These are phyloP conservation scores for Acer campestre DNA, from an alignment of 345 rosid species.

Conservation along the genomic window DNA sequence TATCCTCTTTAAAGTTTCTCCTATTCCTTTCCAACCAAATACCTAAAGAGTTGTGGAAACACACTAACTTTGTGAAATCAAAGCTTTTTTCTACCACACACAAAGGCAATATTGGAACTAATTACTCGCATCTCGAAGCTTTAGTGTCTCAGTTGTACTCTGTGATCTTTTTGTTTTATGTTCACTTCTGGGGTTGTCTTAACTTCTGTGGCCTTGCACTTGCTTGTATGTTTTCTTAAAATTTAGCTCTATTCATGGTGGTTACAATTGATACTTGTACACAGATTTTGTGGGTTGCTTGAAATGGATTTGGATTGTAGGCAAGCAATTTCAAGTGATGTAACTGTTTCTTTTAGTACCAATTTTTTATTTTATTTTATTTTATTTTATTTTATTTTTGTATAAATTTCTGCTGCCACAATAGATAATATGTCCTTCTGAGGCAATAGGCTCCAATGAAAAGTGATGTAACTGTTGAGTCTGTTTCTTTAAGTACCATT, in stretches of 20 bases:
- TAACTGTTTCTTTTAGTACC: not conserved
- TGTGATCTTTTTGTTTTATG: not conserved
- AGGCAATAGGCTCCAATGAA: conserved; percentile 70
- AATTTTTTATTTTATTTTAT: not conserved
- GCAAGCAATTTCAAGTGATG: not conserved
- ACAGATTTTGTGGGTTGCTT: not conserved
- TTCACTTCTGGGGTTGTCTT: not conserved
- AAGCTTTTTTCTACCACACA: not conserved
- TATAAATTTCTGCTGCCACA: not conserved
- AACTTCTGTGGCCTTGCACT: not conserved
- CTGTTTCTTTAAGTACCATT: no score
- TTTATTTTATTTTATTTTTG: no score
- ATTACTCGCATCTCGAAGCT: not conserved
- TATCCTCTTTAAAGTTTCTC: not conserved
- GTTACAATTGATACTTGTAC: not conserved
- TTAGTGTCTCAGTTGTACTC: not conserved
- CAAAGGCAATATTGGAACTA: not conserved
- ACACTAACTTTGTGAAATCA: not conserved
- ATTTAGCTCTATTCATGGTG: not conserved
- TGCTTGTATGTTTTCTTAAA: not conserved
- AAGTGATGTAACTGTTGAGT: not conserved
- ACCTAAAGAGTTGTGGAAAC: not conserved
- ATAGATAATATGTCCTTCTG: not conserved
- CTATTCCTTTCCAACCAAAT: no score
- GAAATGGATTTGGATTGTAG: not conserved